These are phyloP conservation scores for Phytophthora idaei DNA, from an alignment of 352 stramenopile species.

Conservation along the genomic window DNA sequence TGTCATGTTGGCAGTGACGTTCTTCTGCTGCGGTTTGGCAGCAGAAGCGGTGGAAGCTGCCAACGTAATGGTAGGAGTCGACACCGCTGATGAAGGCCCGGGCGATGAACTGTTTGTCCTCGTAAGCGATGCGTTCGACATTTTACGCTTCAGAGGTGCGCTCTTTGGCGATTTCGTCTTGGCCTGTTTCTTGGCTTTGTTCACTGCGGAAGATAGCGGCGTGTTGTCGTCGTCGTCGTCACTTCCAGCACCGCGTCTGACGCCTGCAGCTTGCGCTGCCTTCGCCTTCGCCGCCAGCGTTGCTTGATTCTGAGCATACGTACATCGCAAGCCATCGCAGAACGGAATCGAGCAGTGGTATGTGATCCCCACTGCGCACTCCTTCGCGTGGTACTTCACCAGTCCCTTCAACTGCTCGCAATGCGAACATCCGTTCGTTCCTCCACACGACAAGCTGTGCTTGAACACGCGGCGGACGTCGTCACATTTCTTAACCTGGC, in stretches of 20 bases:
- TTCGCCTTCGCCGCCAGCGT: conserved; percentile 40
- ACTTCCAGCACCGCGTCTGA: conserved; percentile 27
- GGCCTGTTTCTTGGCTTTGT: conserved; percentile 64
- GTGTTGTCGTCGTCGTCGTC: conserved; percentile 81
- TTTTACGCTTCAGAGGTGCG: conserved; percentile 32
- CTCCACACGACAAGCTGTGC: conserved; percentile 79
- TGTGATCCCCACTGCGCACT: conserved; percentile 61
- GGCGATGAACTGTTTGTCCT: conserved; percentile 29
- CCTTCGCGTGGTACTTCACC: conserved; percentile 86
- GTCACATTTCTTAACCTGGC: conserved; percentile 88
- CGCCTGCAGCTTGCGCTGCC: conserved; percentile 26
- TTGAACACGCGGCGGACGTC: conserved; percentile 88
- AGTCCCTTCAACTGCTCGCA: conserved; percentile 85
- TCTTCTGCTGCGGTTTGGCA: conserved; percentile 45
- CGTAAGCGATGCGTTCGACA: conserved; percentile 24
- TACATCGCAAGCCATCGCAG: conserved; percentile 71
- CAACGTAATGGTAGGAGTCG: conserved; percentile 13
- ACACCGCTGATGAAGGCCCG: conserved; percentile 26
- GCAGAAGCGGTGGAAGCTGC: conserved; percentile 4
- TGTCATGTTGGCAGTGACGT: conserved; percentile 67
- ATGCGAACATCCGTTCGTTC: conserved; percentile 69
- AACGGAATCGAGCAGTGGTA: conserved; percentile 87
- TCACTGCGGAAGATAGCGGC: conserved; percentile 68
- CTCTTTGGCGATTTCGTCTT: conserved; percentile 75
- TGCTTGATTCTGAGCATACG: conserved; percentile 56